These are phyloP conservation scores for Diplodia scrobiculata DNA, from an alignment of 2,329 filamentous ascomycete species.

Conservation along the genomic window DNA sequence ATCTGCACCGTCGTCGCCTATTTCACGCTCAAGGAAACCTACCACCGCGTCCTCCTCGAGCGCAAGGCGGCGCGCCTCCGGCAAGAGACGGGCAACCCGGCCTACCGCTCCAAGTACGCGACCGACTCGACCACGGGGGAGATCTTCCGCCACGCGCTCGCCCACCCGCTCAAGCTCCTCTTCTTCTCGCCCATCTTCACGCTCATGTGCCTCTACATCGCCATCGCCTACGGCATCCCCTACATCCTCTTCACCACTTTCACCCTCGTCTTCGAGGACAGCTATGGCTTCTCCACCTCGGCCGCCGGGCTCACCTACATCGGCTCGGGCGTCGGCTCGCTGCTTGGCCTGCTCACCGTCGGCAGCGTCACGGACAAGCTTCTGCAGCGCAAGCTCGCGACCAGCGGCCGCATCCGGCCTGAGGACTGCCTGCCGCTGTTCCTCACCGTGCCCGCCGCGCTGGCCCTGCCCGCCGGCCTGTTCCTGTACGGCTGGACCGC, in stretches of 20 bases:
- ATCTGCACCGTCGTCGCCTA: conserved; percentile 48
- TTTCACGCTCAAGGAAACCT: conserved; percentile 59
- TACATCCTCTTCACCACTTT: conserved; percentile 35
- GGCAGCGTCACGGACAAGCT: conserved; percentile 25
- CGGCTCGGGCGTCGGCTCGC: conserved; percentile 34
- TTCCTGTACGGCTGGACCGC: conserved; percentile 40
- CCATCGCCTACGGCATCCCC: conserved; percentile 32
- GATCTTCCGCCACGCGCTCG: conserved; percentile 34
- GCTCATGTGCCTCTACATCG: conserved; percentile 31
- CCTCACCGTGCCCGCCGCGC: conserved; percentile 45
- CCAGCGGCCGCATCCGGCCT: conserved; percentile 38
- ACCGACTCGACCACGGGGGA: conserved; percentile 33
- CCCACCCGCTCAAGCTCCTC: conserved; percentile 36
- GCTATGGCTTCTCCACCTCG: conserved; percentile 26
- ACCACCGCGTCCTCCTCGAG: conserved; percentile 50
- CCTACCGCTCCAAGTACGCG: conserved; percentile 35
- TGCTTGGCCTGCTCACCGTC: conserved; percentile 38
- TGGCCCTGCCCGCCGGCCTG: conserved; percentile 36
- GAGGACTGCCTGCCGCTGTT: conserved; percentile 49
- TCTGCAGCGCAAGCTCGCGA: conserved; percentile 32
- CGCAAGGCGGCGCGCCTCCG: conserved; percentile 61
- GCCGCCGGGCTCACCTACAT: conserved; percentile 27
- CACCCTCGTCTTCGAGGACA: conserved; percentile 29
- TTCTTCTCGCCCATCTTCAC: conserved; percentile 35
- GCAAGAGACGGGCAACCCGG: conserved; percentile 55